Percentiles rank a stretch among this genome's conserved stretches.
Evolutionary conservation across 495 filamentous ascomycete genomes (phyloP).

Genomic region (Trichoderma reesei): DNA sequence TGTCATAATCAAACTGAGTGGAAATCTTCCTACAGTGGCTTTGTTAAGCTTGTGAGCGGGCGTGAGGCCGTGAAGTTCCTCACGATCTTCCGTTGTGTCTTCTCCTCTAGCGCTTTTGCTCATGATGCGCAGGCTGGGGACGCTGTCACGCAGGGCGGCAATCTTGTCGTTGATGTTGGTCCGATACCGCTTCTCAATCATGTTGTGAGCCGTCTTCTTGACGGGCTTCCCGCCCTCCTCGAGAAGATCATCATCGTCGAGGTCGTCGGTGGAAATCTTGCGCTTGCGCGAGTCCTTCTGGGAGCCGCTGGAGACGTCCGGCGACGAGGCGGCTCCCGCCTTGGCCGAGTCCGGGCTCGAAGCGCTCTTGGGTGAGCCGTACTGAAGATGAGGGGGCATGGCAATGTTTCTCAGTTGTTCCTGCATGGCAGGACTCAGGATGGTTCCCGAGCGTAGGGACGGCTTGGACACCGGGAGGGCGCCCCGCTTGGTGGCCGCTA

Average conservation of each 20-base stretch:
- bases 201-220: constrained; percentile 94
- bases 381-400: constrained; percentile 46
- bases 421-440: constrained; percentile 41
- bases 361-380: constrained; percentile 43
- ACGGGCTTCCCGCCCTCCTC: constrained; percentile 59
- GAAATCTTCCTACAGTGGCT: constrained; percentile 56
- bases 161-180: constrained; percentile 97
- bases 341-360: constrained; percentile 39
- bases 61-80: constrained; percentile 68
- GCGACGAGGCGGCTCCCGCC: constrained; percentile 35
- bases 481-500: background rate
- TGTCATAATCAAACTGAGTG: background rate
- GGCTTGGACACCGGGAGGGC: background rate
- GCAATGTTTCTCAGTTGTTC: constrained; percentile 44
- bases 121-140: constrained; percentile 75
- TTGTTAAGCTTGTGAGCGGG: constrained; percentile 91
- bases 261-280: constrained; percentile 49
- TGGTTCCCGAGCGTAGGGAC: constrained; percentile 16
- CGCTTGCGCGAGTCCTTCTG: constrained; percentile 48
- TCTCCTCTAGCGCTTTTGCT: constrained; percentile 57
- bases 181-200: constrained; percentile 94
- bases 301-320: constrained; percentile 31
- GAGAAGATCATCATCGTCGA: constrained; percentile 39
- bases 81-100: constrained; percentile 58
- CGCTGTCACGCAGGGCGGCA: constrained; percentile 75